These are phyloP conservation scores for Globomyces pollinis-pini DNA, from an alignment of 192 early-diverging fungal genomes.

Conservation along the genomic window DNA sequence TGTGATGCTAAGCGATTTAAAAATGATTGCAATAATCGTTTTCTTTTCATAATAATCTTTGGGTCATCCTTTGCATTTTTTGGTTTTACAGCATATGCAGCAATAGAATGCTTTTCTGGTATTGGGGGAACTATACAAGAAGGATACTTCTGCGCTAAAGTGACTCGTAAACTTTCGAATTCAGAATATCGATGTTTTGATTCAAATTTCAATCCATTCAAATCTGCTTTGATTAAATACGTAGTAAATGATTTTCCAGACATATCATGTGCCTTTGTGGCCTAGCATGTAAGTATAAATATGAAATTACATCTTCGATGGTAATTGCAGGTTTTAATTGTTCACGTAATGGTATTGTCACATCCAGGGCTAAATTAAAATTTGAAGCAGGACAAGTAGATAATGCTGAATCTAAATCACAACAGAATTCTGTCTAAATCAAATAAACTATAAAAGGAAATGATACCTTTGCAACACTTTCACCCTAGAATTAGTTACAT, in stretches of 20 bases:
- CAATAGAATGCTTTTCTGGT: constrained; percentile 93
- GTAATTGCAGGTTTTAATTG: constrained; percentile 28
- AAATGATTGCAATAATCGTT: constrained; percentile 89
- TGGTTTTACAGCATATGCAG: constrained; percentile 60
- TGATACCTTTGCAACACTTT: too few relatives aligned
- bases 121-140: constrained; percentile 89
- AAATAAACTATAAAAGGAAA: too few relatives aligned
- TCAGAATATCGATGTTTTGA: constrained; percentile 88
- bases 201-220: constrained; percentile 36
- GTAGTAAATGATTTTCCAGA: constrained; percentile 37
- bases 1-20: constrained; percentile 85
- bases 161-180: constrained; percentile 83
- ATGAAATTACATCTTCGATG: constrained; percentile 25
- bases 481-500: too few relatives aligned
- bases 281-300: constrained; percentile 11
- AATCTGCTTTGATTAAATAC: constrained; percentile 46
- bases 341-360: background rate
- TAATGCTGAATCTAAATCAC: constrained; percentile 19
- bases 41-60: constrained; percentile 80
- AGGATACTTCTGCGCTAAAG: constrained; percentile 73
- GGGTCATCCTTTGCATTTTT: constrained; percentile 88
- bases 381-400: background rate
- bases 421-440: too few relatives aligned
- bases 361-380: constrained; percentile 8
- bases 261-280: constrained; percentile 29